Evolutionary conservation across 108 stramenopile species (phyloP), one percentile per base, ranked within the genome.

Genomic region (Aurantiochytrium sp.): DNA sequence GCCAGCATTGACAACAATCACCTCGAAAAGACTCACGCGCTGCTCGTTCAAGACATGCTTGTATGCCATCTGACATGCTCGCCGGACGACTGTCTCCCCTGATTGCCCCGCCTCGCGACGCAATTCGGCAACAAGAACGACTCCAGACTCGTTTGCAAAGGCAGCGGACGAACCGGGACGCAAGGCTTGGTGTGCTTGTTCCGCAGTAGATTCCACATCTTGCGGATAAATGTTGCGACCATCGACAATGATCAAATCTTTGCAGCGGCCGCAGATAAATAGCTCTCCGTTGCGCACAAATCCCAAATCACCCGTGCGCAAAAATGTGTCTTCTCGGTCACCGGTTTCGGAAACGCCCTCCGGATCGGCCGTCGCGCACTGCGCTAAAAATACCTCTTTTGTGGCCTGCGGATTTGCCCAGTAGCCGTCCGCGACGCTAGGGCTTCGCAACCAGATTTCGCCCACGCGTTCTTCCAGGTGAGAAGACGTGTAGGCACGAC

Each of bases 191-290:
- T 45, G 53, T 2, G 88, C 89, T 29, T 92, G 91, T 93, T 98
- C 98, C 4, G 96, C 98, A n/a, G 97, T 95, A 19, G 95, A 94
- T 90, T 99, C 99, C 8, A 99, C 91, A 91, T 99, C 99, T 91
- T 99, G 98, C 4, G 99, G 99, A 90, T 99, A 99, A 87, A 99
- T 96, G 90, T 99, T 99, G n/a, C 97, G 91, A 4, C 99, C 99
- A 8, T 96, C 94, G 14, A 99, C 94, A 88, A 99, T 99, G 89
- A 99, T 96, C 64, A 99, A 92, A 93, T 99, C 99, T 92, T 99
- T 99, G 44, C 96, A 89, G 71, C 98, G 93, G 5, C 93, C 97
- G 88, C 96, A 96, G 87, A 99, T 95, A 92, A 97, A 99, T 12
- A 99, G 91, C 91, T 99, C 97, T 3, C 92, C 94, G 0, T 97